Evolutionary conservation across 202 grass and related monocot species (phyloP), one percentile per base, ranked within the genome.

Genomic region (Dendrocalamus latiflorus): DNA sequence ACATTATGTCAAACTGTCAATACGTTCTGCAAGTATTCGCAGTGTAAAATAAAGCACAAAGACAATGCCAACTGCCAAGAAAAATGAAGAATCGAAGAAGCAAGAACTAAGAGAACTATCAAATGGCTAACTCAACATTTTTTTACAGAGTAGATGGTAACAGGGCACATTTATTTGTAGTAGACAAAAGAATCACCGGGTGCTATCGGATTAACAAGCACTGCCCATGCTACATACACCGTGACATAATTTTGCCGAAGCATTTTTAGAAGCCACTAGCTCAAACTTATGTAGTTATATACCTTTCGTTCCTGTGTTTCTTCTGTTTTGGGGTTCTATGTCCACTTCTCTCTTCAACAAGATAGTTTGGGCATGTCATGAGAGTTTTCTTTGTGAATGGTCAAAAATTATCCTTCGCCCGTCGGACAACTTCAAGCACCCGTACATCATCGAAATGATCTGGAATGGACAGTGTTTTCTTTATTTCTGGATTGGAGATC

Each of bases 401-500:
- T 90, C 78, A 98, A 75, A 95, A 98, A 62, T 93, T 89, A 85
- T 95, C 93, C 53, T 98, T 98, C 6, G 96, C 93, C 76, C 79
- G 85, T 28, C 91, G 79, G 56, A 95, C 87, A 58, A 95, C 81
- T 72, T 89, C 89, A 71, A 98, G 85, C 22, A 92, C 91, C 68
- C 81, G 91, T 4, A 86, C 87, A 37, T 98, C 91, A 65, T 83
- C 81, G 2, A 92, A 92, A 89, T 89, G 75, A 33, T 87, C 81
- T 72, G 96, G 90, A 88, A 98, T 90, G 25, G 87, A 91, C 62
- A 98, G 72, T 33, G 59, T 89, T 48, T 59, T 80, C 76, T 89
- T 88, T 58, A 98, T 98, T 60, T 95, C 93, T 41, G 81, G 81
- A 80, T 86, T 95, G 7, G 83, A 92, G 28, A 91, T 95, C 79